Conservation (phyloP, 2,329 filamentous ascomycete genomes). For the Aspergillus transmontanensis region DNA sequence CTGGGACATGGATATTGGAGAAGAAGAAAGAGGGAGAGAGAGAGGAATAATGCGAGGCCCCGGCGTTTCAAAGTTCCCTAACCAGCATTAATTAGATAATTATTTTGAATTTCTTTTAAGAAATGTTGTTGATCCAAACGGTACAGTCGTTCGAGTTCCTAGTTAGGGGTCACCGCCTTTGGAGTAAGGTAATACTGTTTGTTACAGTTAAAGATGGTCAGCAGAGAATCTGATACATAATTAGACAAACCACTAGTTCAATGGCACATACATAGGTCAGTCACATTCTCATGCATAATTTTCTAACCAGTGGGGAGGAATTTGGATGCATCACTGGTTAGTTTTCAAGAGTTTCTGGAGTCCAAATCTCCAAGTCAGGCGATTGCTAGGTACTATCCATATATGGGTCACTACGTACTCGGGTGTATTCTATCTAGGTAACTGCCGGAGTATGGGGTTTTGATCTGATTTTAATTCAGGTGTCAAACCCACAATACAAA, state of each 20-base stretch:
- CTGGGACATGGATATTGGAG: constrained; percentile 12
- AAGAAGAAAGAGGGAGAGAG: constrained; percentile 14
- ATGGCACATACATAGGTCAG: not conserved
- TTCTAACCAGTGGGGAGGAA: not conserved
- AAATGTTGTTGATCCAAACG: not conserved
- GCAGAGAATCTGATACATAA: not conserved
- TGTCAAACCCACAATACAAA: constrained; percentile 2
- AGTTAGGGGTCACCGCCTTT: constrained; percentile 9
- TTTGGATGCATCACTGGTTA: not conserved
- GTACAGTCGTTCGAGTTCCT: constrained; percentile 2
- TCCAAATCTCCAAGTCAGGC: not conserved
- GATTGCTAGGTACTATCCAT: not conserved
- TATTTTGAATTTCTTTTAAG: constrained; percentile 13
- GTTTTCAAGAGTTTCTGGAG: not conserved
- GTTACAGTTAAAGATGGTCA: not conserved
- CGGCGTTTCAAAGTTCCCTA: constrained; percentile 27
- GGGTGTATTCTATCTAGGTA: not conserved
- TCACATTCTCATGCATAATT: not conserved
- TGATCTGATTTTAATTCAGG: not conserved
- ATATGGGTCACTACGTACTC: not conserved
- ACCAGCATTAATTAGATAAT: constrained; percentile 27
- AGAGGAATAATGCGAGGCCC: constrained; percentile 21
- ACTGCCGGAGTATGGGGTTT: not conserved
- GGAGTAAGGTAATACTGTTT: constrained; percentile 1
- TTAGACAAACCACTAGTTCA: not conserved